Conservation (phyloP, 768 basidiomycete genomes). For the Collybiopsis luxurians region DNA sequence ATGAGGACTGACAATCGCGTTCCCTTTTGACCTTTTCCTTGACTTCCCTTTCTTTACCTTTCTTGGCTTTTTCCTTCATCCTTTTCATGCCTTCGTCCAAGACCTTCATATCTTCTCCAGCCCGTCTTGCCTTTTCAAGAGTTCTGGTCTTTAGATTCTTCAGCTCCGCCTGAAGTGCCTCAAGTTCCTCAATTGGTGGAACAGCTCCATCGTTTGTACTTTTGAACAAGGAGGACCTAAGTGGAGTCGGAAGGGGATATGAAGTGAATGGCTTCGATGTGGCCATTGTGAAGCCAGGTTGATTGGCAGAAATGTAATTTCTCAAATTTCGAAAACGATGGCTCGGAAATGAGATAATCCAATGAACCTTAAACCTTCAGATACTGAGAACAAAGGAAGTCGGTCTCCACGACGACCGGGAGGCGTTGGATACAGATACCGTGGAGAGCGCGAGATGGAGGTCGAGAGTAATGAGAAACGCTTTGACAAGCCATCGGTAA, state of each 20-base stretch:
- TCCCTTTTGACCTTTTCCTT: conserved; percentile 72
- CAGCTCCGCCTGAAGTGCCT: conserved; percentile 62
- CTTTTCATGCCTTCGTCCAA: conserved; percentile 76
- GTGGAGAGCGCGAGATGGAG: not conserved
- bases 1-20: conserved; percentile 64
- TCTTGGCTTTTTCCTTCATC: conserved; percentile 72
- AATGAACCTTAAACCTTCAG: not conserved
- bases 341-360: not conserved
- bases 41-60: conserved; percentile 62
- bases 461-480: not conserved
- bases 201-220: conserved; percentile 56
- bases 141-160: conserved; percentile 48
- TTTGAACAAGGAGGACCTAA: conserved; percentile 62
- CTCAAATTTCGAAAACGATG: not conserved
- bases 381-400: not conserved
- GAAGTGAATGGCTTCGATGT: conserved; percentile 44
- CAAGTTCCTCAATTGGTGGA: conserved; percentile 72
- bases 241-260: conserved; percentile 44
- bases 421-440: not conserved
- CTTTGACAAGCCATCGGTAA: not conserved
- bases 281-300: conserved; percentile 44
- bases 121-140: conserved; percentile 68
- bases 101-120: conserved; percentile 67
- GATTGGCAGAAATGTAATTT: not conserved
- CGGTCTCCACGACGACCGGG: not conserved